Conservation (phyloP, 1,139 yeast genomes). For the Taphrina communis region DNA sequence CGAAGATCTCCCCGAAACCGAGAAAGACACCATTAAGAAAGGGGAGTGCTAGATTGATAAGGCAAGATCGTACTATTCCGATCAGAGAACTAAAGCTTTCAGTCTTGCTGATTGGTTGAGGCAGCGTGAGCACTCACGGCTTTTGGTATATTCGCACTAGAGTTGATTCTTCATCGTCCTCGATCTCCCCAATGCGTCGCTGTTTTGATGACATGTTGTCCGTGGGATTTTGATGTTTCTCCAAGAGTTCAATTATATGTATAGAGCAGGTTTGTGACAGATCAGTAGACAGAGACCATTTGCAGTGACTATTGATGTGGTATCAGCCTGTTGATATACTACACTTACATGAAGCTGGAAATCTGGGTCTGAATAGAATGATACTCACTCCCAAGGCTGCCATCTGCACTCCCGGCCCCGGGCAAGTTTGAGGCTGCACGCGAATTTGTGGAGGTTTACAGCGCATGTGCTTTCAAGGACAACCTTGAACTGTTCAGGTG, state of each 20-base stretch:
- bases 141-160: constrained; percentile 13
- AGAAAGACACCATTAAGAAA: constrained; percentile 93
- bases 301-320: no score
- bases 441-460: neutral
- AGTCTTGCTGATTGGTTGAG: neutral
- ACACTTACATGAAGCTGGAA: no score
- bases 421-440: no score
- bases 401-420: no score
- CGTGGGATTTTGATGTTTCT: no score
- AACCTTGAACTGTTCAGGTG: neutral
- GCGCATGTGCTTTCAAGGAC: neutral
- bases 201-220: neutral
- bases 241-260: no score
- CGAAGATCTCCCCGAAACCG: constrained; percentile 94
- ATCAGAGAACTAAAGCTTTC: constrained; percentile 5
- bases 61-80: constrained; percentile 57
- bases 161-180: constrained; percentile 21
- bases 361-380: no score
- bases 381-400: no score
- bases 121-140: neutral
- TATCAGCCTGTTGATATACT: no score
- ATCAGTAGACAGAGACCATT: no score
- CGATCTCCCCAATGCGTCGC: neutral
- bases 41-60: constrained; percentile 81
- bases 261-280: no score